Evolutionary conservation across 495 filamentous ascomycete species (phyloP).

Genomic region (Oidiodendron maius): DNA sequence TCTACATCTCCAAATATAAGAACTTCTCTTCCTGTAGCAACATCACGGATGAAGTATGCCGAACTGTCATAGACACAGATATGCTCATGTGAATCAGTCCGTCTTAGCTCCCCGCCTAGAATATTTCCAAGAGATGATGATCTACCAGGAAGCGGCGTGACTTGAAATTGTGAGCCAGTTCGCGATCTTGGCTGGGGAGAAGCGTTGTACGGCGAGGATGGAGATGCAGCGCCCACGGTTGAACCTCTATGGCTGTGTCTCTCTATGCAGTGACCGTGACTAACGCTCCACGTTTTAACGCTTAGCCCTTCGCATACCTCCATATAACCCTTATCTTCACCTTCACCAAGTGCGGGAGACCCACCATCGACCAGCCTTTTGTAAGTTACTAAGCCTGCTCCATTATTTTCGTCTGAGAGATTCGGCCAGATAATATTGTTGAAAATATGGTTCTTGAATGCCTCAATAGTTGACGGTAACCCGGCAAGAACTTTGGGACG

Average conservation of each 20-base stretch:
- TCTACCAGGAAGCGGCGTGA: background rate
- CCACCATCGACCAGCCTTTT: constrained; percentile 85
- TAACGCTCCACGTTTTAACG: constrained; percentile 72
- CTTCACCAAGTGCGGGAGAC: constrained; percentile 70
- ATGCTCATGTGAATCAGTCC: constrained; percentile 24
- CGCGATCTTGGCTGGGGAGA: constrained; percentile 2
- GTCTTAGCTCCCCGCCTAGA: background rate
- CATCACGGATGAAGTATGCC: constrained; percentile 83
- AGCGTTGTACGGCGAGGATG: background rate
- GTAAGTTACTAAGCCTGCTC: constrained; percentile 87
- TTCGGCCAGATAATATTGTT: constrained; percentile 99
- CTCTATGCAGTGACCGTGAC: constrained; percentile 83
- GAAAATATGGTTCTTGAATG: constrained; percentile 90
- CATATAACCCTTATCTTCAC: constrained; percentile 71
- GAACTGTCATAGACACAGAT: constrained; percentile 73
- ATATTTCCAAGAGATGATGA: background rate
- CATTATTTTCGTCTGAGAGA: constrained; percentile 90
- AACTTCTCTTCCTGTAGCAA: constrained; percentile 62
- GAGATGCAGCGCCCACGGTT: constrained; percentile 22
- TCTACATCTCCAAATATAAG: constrained; percentile 95
- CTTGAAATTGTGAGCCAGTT: background rate
- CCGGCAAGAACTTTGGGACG: constrained; percentile 79
- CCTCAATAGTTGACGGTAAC: constrained; percentile 75
- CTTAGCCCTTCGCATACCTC: constrained; percentile 76
- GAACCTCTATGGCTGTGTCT: constrained; percentile 58